Base-by-base conservation (phyloP, 108 stramenopile species). In the Skeletonema costatum region DNA sequence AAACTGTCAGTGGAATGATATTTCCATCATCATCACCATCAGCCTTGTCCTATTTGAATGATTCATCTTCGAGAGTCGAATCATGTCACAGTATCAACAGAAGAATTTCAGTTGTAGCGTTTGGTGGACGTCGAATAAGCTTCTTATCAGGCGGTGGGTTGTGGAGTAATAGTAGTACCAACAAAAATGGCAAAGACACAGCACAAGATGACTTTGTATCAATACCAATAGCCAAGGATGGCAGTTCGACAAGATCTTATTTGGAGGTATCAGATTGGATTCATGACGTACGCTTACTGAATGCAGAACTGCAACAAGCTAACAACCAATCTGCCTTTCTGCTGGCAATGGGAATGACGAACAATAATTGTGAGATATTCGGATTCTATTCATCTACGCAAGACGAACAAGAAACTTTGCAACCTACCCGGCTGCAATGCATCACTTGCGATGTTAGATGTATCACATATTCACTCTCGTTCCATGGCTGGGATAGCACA, bases 251-350 rank as follows among this genome's bases (percentile, higher is more conserved):
- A 16, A 29, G 19, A 19, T 67, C 79, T 8, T 74, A 69, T 50
- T 60, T 80, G 16, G 68, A 80, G 53, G 66, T 87, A 19, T 73
- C 76, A 5, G 88, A 92, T 81, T 92, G 87, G 88, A 85, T 92
- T 17, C 88, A 87, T 78, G 84, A 88, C 70, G 80, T 84, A 29
- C 63, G 83, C 35, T 56, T 84, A 25, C 50, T 88, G 0, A 39
- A 80, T 58, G 5, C 70, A 35, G 62, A 53, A 35, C 12, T 12
- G 36, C 32, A 5, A 29, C 41, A 51, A 19, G 1, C 30, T 14
- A 41, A 64, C 44, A 60, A 32, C 72, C 75, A 19, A 32, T 42
- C 56, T 56, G 48, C 75, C 0, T 77, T 89, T 51, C 75, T 80
- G 1, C 33, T 89, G 13, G 88, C 87, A n/a, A 48, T 86, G 60